Evolutionary conservation across 2,329 filamentous ascomycete species (phyloP).

Genomic region (Arachnopeziza araneosa): DNA sequence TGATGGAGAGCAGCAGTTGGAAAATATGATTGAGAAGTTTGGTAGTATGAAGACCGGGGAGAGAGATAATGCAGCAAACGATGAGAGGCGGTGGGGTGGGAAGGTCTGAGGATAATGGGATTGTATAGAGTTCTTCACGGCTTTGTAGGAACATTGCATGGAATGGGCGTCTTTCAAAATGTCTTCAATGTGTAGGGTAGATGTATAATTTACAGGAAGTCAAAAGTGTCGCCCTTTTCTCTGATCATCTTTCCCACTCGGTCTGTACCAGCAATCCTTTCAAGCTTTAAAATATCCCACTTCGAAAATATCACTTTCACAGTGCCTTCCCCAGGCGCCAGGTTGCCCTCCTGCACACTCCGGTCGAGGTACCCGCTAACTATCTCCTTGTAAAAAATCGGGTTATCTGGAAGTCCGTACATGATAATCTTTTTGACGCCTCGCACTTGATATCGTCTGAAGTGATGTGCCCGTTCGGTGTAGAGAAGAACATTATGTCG

Average conservation of each 20-base stretch:
- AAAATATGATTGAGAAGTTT: conserved; percentile 52
- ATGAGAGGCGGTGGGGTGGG: conserved; percentile 16
- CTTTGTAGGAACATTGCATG: conserved; percentile 8
- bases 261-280: conserved; percentile 78
- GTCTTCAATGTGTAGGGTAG: not conserved
- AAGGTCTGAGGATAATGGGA: conserved; percentile 3
- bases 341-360: conserved; percentile 51
- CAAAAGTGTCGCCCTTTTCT: conserved; percentile 86
- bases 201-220: conserved; percentile 61
- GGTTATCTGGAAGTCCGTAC: conserved; percentile 88
- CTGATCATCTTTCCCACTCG: conserved; percentile 78
- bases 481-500: conserved; percentile 81
- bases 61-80: conserved; percentile 24
- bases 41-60: conserved; percentile 31
- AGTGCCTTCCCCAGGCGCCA: conserved; percentile 53
- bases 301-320: conserved; percentile 70
- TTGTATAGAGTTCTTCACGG: not conserved
- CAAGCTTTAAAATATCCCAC: conserved; percentile 84
- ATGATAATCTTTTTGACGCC: conserved; percentile 82
- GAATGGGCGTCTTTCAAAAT: not conserved
- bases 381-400: conserved; percentile 72
- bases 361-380: conserved; percentile 60
- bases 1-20: conserved; percentile 61
- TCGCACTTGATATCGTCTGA: conserved; percentile 76
- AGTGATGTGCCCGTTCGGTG: conserved; percentile 94